These are phyloP conservation scores for Calycina herbarum DNA, from an alignment of 2,329 filamentous ascomycete genomes.

Conservation along the genomic window DNA sequence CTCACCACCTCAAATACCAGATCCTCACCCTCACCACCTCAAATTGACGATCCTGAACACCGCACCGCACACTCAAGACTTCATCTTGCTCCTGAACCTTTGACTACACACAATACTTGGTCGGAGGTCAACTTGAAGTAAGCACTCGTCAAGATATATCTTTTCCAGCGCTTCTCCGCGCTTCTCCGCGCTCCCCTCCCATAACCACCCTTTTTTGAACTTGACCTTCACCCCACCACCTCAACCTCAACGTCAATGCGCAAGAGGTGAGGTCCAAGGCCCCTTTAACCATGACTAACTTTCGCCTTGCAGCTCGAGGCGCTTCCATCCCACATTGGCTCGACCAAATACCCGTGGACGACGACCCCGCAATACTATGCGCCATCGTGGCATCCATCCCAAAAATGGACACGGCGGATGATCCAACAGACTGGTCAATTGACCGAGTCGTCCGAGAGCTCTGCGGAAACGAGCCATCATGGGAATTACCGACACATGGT, in stretches of 20 bases:
- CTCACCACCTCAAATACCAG: neutral
- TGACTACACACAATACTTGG: neutral
- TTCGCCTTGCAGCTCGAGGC: slow-evolving; percentile 10
- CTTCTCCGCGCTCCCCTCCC: neutral
- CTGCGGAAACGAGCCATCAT: slow-evolving; percentile 54
- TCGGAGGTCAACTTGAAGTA: neutral
- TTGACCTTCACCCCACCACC: neutral
- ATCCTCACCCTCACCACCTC: neutral
- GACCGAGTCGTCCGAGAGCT: slow-evolving; percentile 67
- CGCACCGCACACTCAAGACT: neutral
- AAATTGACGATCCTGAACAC: neutral
- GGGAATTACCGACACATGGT: slow-evolving; percentile 41
- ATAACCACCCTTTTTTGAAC: neutral
- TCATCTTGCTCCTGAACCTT: neutral
- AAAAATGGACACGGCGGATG: slow-evolving; percentile 43
- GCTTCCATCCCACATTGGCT: slow-evolving; percentile 5
- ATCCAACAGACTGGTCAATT: slow-evolving; percentile 75
- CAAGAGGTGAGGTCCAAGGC: neutral
- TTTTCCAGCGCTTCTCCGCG: neutral
- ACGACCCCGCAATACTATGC: neutral
- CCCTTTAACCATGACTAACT: slow-evolving; percentile 1
- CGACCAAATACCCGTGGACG: neutral
- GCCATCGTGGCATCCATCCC: neutral
- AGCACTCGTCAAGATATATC: neutral
- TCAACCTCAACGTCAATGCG: neutral